Percentiles rank a stretch among this genome's conserved stretches.
Conservation (phyloP, 2,329 filamentous ascomycete species). For the Aspergillus nomiae region DNA sequence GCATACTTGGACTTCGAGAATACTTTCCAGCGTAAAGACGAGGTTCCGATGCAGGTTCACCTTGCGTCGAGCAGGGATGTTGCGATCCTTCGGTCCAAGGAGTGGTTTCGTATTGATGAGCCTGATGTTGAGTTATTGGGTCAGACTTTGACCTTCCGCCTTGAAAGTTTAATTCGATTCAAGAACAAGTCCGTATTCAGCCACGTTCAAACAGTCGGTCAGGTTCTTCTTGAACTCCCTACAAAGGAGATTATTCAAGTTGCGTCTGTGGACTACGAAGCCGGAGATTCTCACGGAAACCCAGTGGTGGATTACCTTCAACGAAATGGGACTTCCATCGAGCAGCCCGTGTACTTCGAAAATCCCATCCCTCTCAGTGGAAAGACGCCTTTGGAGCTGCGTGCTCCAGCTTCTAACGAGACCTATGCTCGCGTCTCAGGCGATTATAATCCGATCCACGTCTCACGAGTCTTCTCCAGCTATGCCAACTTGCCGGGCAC, state of each 20-base stretch:
- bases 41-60: conserved; percentile 92
- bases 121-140: conserved; percentile 83
- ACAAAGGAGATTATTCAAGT: conserved; percentile 98
- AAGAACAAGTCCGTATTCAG: conserved; percentile 94
- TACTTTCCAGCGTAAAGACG: conserved; percentile 96
- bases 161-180: conserved; percentile 87
- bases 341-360: conserved; percentile 96
- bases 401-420: conserved; percentile 94
- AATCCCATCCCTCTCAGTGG: conserved; percentile 95
- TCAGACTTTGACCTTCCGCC: conserved; percentile 93
- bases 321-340: conserved; percentile 86
- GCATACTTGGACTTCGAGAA: conserved; percentile 93
- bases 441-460: conserved; percentile 98
- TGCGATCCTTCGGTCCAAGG: conserved; percentile 90
- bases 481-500: conserved; percentile 96
- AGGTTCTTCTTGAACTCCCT: conserved; percentile 90
- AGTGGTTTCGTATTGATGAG: conserved; percentile 92
- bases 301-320: conserved; percentile 95
- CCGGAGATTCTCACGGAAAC: conserved; percentile 88
- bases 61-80: conserved; percentile 87
- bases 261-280: conserved; percentile 94
- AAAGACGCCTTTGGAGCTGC: conserved; percentile 83
- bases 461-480: conserved; percentile 92
- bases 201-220: conserved; percentile 85
- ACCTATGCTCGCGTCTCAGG: conserved; percentile 97